Conservation (phyloP, 768 basidiomycete genomes). For the Collybia sordida region DNA sequence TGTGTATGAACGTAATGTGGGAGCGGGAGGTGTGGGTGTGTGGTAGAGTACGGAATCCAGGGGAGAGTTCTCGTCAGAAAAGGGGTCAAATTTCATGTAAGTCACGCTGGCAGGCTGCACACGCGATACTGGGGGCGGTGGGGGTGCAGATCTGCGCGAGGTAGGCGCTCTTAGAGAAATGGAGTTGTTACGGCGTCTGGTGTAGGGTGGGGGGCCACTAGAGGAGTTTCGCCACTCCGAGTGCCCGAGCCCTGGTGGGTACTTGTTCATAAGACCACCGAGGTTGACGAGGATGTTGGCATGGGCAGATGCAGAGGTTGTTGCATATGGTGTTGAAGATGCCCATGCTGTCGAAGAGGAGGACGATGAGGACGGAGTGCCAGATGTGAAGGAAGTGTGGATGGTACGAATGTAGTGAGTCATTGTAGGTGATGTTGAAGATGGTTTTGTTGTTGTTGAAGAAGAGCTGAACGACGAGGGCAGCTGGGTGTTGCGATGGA, state of each 20-base stretch:
- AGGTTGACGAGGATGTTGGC: slow-evolving; percentile 16
- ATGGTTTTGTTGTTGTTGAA: too few relatives aligned
- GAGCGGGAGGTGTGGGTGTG: slow-evolving; percentile 2
- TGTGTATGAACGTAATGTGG: not conserved
- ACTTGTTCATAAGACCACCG: slow-evolving; percentile 21
- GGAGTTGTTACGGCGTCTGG: slow-evolving; percentile 10
- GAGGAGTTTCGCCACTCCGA: slow-evolving; percentile 2
- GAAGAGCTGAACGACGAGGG: too few relatives aligned
- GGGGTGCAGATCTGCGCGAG: slow-evolving; percentile 5
- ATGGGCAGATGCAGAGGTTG: slow-evolving; percentile 12
- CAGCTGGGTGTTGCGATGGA: too few relatives aligned
- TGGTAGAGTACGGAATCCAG: slow-evolving; percentile 6
- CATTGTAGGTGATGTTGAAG: slow-evolving; percentile 5
- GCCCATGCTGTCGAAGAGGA: not conserved
- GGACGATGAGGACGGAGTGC: slow-evolving; percentile 11
- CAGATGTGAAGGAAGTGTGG: slow-evolving; percentile 34
- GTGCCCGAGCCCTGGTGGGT: slow-evolving; percentile 16
- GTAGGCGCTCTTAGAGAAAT: slow-evolving; percentile 3
- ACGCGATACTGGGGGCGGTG: slow-evolving; percentile 7
- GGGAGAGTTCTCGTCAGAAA: slow-evolving; percentile 15
- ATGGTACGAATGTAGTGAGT: slow-evolving; percentile 41
- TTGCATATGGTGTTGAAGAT: slow-evolving; percentile 5
- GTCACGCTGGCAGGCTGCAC: slow-evolving; percentile 8
- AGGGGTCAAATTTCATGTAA: slow-evolving; percentile 20
- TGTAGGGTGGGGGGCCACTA: slow-evolving; percentile 4